Evolutionary conservation across 83 land plant species (phyloP).

Genomic region (Isoetes engelmannii): DNA sequence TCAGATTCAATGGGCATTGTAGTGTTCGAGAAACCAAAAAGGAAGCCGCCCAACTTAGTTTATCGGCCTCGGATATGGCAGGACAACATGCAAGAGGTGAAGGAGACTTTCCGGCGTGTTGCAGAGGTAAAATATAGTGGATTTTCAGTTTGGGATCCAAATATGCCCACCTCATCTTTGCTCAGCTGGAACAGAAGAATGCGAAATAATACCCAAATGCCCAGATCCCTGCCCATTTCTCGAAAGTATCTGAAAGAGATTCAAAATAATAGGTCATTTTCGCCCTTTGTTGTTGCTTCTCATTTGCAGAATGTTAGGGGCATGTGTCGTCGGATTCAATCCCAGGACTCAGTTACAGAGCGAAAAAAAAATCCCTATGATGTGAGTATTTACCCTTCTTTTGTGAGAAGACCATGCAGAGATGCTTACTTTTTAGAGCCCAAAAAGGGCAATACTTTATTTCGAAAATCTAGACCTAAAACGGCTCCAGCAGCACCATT

Average conservation of each 20-base stretch:
- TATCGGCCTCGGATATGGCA: conserved; percentile 18
- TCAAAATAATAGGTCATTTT: conserved; percentile 17
- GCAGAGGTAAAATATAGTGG: conserved; percentile 18
- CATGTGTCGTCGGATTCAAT: conserved; percentile 20
- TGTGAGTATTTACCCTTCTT: conserved; percentile 12
- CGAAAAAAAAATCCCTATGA: conserved; percentile 18
- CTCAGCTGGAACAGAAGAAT: conserved; percentile 15
- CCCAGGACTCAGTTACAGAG: conserved; percentile 14
- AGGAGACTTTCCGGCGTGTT: conserved; percentile 23
- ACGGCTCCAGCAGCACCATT: conserved; percentile 10
- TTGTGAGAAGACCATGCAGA: conserved; percentile 6
- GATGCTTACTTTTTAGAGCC: neutral
- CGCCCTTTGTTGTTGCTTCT: conserved; percentile 12
- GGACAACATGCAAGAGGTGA: conserved; percentile 22
- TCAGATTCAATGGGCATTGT: conserved; percentile 12
- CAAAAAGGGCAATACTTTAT: neutral
- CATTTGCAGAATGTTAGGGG: conserved; percentile 23
- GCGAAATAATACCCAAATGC: conserved; percentile 5
- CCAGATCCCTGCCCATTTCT: conserved; percentile 11
- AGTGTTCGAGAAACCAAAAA: conserved; percentile 15
- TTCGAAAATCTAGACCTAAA: neutral
- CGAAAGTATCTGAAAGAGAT: conserved; percentile 15
- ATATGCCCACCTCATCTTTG: neutral
- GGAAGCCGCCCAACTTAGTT: conserved; percentile 15
- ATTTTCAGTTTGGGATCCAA: conserved; percentile 15